Base-by-base conservation (phyloP, 192 early-diverging fungal species). In the Backusella sp. region DNA sequence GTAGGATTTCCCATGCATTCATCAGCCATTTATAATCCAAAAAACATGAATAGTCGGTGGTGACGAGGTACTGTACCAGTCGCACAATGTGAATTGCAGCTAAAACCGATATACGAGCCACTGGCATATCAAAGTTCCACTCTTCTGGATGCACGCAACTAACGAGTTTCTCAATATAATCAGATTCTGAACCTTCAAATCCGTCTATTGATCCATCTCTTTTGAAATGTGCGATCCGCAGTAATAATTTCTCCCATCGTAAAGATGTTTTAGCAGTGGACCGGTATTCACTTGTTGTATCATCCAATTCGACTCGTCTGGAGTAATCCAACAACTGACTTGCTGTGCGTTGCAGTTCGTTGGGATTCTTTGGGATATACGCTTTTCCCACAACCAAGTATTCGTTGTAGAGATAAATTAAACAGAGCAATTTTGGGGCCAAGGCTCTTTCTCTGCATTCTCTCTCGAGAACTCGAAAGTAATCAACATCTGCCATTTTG, bases 391-490 rank as follows among this genome's bases (percentile, higher is more conserved):
- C 11, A 6, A 75, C 42, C 6, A 75, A 11, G 39, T 53, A 75
- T 75, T 75, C 74, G 4, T 52, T 41, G 32, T 75, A 75, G 21
- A 68, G 46, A 59, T 59, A 59, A 12, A 30, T 28, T 6, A 75
- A 68, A 6, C 32, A 28, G 32, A 75, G 32, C 9, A 44, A 15
- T 15, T 53, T 52, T 28, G 74, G 74, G n/a, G 53, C 8, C 2
- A 59, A 9, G 7, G 6, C 9, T 59, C n/a, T 11, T 0, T 59
- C 8, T 59, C 0, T 9, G 2, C 66, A 67, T 52, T 75, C 74
- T n/a, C 52, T 35, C 19, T 66, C 39, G 2, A 75, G 66, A 8
- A 42, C 32, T 6, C 26, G 49, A 12, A 75, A 44, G 19, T 68
- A 46, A 15, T 44, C 62, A 11, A 67, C 14, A 35, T 75, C 66